A percentile compares a stretch with the other conserved stretches of the same genome.
Conservation (phyloP, 768 basidiomycete species). For the Leccinum sublutescens region DNA sequence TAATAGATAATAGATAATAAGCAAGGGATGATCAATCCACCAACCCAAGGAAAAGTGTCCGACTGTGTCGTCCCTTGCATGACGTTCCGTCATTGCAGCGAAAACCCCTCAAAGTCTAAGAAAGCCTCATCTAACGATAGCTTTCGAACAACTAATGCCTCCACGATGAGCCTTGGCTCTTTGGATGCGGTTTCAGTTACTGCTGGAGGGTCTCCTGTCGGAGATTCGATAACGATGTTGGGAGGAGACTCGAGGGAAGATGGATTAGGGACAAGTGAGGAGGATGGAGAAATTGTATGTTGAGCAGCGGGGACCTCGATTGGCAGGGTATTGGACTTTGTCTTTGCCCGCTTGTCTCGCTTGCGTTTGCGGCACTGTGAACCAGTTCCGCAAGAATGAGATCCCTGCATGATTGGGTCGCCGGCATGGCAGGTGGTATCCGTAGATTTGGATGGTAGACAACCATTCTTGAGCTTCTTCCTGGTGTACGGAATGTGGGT, state of each 20-base stretch:
- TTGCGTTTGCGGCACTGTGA: constrained; percentile 40
- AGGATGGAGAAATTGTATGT: background rate
- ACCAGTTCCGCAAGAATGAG: constrained; percentile 28
- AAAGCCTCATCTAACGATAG: constrained; percentile 74
- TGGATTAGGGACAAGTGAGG: constrained; percentile 8
- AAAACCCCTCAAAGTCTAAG: constrained; percentile 70
- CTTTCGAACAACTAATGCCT: constrained; percentile 77
- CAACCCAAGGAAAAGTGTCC: background rate
- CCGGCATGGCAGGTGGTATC: background rate
- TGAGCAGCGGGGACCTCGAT: constrained; percentile 18
- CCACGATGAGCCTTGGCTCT: constrained; percentile 68
- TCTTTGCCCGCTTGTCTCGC: constrained; percentile 53
- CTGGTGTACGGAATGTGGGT: constrained; percentile 8
- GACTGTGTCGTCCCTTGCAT: background rate
- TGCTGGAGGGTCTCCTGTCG: constrained; percentile 1
- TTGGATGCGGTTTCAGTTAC: background rate
- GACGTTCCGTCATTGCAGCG: constrained; percentile 15
- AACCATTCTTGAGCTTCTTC: constrained; percentile 31
- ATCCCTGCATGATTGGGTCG: background rate
- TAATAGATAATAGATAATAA: background rate
- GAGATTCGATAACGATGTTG: constrained; percentile 27
- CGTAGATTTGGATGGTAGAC: constrained; percentile 7
- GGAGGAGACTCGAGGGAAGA: constrained; percentile 35
- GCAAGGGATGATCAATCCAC: background rate
- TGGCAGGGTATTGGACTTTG: constrained; percentile 32